These are phyloP conservation scores for Plasmodium relictum DNA, from an alignment of 169 alveolate genomes.

Conservation along the genomic window DNA sequence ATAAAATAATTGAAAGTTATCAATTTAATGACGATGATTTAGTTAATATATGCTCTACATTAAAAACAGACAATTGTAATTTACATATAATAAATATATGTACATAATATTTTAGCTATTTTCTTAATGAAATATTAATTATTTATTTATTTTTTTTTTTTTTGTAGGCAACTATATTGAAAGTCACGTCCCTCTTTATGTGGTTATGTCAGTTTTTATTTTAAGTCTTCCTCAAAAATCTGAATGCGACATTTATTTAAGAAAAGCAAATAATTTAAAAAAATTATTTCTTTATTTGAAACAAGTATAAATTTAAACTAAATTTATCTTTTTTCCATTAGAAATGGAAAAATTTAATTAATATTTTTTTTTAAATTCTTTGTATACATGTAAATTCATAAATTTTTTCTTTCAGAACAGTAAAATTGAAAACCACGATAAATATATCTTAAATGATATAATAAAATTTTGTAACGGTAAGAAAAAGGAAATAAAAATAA, in stretches of 20 bases:
- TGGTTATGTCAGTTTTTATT: constrained; percentile 36
- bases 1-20: constrained; percentile 14
- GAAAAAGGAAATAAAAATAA: background rate
- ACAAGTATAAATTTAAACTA: constrained; percentile 18
- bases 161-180: constrained; percentile 70
- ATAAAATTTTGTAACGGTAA: constrained; percentile 60
- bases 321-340: background rate
- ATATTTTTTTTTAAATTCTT: background rate
- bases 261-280: constrained; percentile 50
- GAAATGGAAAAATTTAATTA: background rate
- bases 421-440: constrained; percentile 76
- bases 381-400: background rate
- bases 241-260: constrained; percentile 25
- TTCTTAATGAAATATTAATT: background rate
- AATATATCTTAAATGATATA: constrained; percentile 54
- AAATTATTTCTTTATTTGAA: constrained; percentile 42
- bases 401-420: constrained; percentile 54
- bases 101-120: background rate
- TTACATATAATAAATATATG: background rate
- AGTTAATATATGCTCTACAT: constrained; percentile 13
- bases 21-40: constrained; percentile 43
- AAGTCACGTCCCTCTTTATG: constrained; percentile 68
- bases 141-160: background rate
- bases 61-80: constrained; percentile 66
- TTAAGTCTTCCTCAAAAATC: constrained; percentile 61